Conservation (phyloP, 179 eudicot species). For the Kewa caespitosa region DNA sequence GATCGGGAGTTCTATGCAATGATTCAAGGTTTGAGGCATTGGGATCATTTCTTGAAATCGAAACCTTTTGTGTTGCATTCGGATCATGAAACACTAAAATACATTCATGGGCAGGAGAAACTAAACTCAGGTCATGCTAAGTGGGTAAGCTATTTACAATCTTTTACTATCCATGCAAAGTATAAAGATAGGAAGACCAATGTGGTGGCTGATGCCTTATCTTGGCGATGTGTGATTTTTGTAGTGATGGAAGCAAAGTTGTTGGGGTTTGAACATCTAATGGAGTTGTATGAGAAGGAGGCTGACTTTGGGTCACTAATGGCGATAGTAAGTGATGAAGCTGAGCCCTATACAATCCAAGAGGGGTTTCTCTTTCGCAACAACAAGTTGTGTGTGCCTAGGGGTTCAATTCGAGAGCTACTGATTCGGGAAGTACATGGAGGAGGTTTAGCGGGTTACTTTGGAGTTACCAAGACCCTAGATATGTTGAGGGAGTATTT, state of each 20-base stretch:
- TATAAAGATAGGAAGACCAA: too few relatives aligned
- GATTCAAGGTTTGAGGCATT: not conserved
- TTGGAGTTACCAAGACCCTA: slow-evolving; percentile 5
- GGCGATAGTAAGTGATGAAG: too few relatives aligned
- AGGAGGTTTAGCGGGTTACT: slow-evolving; percentile 17
- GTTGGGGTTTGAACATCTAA: slow-evolving; percentile 19
- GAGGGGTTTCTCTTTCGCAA: not conserved
- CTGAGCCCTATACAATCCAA: too few relatives aligned
- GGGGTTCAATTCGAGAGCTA: slow-evolving; percentile 8
- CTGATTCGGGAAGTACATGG: slow-evolving; percentile 9
- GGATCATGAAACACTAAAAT: slow-evolving; percentile 15
- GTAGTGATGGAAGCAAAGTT: not conserved
- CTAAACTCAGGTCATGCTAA: too few relatives aligned
- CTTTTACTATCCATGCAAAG: too few relatives aligned
- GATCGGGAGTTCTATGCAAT: slow-evolving; percentile 24
- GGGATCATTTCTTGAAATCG: slow-evolving; percentile 15
- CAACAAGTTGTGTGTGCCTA: too few relatives aligned
- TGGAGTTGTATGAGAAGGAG: not conserved
- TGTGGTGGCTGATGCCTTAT: too few relatives aligned
- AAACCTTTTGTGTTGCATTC: slow-evolving; percentile 16
- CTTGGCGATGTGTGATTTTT: not conserved
- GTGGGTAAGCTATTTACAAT: too few relatives aligned
- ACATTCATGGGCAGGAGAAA: too few relatives aligned
- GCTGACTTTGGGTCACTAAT: slow-evolving; percentile 8
- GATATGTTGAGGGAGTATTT: not conserved